These are phyloP conservation scores for Tylopilus intermedius DNA, from an alignment of 768 basidiomycete species.

Conservation along the genomic window DNA sequence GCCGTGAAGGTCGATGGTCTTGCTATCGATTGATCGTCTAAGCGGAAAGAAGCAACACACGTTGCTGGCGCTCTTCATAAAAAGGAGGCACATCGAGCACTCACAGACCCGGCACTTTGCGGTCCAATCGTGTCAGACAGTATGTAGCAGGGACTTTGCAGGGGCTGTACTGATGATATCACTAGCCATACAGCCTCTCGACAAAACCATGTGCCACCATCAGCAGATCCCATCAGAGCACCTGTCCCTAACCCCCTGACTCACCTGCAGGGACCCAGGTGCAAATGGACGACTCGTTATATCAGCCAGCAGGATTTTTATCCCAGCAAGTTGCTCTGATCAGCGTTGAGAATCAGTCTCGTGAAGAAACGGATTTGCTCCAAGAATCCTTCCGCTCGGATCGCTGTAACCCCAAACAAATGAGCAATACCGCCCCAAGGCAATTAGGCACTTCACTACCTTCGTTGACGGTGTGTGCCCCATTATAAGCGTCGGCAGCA, in stretches of 20 bases:
- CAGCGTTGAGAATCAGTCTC: conserved; percentile 31
- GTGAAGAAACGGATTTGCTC: conserved; percentile 31
- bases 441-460: conserved; percentile 4
- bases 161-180: not conserved
- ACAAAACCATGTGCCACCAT: not conserved
- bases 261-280: not conserved
- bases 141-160: too few species aligned
- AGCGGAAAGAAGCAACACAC: conserved; percentile 5
- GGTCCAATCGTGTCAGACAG: conserved; percentile 9
- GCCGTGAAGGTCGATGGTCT: conserved; percentile 12
- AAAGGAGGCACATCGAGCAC: conserved; percentile 27
- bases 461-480: conserved; percentile 27
- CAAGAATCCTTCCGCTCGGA: conserved; percentile 28
- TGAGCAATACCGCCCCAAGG: conserved; percentile 5
- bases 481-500: conserved; percentile 33
- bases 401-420: conserved; percentile 14
- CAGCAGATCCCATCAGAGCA: not conserved
- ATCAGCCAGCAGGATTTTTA: not conserved
- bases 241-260: not conserved
- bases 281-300: not conserved
- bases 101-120: not conserved
- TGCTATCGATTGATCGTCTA: conserved; percentile 7
- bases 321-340: conserved; percentile 22
- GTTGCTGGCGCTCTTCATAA: not conserved
- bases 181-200: not conserved